Base-by-base conservation (phyloP, 192 early-diverging fungal genomes). In the Coemansia umbellata region DNA sequence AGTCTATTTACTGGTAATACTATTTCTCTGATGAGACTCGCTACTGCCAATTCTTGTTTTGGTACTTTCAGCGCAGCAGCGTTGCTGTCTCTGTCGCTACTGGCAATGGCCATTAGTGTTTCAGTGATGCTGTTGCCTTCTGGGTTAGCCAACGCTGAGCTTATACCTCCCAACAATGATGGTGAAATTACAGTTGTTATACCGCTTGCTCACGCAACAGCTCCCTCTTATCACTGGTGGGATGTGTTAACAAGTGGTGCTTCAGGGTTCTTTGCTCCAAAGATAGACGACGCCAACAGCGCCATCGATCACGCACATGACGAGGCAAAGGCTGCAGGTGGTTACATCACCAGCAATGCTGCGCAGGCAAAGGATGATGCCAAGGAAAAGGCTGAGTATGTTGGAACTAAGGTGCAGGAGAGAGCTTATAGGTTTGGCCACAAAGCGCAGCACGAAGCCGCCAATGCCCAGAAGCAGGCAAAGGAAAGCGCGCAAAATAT, bases 221-320 rank as follows among this genome's bases (percentile, higher is more conserved):
- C 53, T 13, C 42, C 49, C 28, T 58, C 59, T 37, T 67, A 60
- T 21, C 71, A 63, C 47, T 66, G 54, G 71, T 74, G 71, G 71
- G 64, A 67, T 42, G 64, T 55, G 18, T 32, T 67, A 11, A 56
- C 71, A 28, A 53, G 47, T 18, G 55, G 56, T 8, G 63, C 64
- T 2, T 54, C 60, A 0, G 55, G 28, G 27, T 35, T 62, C 18
- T 32, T 74, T 22, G 55, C 19, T 5, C 55, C 55, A 15, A 61
- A 48, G 32, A 22, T 22, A 14, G 39, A 61, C 22, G 37, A 31
- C n/a, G 59, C 63, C 17, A 47, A 47, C 44, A 15, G 40, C 7
- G 19, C 58, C 11, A 21, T 55, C 9, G 51, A 37, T 15, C 31
- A 53, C 0, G 59, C 57, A 2, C 52, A 57, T 37, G 35, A 42